phyloP scores from a whole-genome alignment of 768 basidiomycete species.

The Melanogaster broomeanus region DNA sequence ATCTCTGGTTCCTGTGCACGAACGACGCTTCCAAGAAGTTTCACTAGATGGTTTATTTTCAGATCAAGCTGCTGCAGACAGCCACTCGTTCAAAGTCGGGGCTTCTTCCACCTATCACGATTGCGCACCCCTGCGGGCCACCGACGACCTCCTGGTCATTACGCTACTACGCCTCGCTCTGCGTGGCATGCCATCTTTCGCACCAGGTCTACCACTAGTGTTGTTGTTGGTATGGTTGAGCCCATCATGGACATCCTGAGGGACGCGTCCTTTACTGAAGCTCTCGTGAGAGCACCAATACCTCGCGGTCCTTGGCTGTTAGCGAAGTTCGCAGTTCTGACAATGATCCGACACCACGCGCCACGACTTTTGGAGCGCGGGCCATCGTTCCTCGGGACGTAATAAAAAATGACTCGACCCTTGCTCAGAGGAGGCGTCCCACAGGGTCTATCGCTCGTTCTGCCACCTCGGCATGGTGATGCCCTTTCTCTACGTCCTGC shows the following conservation, averaged over 20 bases:
- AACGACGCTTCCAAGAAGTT: slow-evolving; percentile 21
- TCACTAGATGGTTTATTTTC: slow-evolving; percentile 10
- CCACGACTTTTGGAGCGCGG: slow-evolving; percentile 15
- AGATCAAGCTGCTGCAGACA: slow-evolving; percentile 1
- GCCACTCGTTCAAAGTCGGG: not conserved
- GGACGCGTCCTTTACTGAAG: not conserved
- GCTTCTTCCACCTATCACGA: slow-evolving; percentile 10
- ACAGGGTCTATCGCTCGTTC: slow-evolving; percentile 12
- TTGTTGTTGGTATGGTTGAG: slow-evolving; percentile 2
- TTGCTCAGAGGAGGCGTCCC: slow-evolving; percentile 7
- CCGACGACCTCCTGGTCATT: slow-evolving; percentile 1
- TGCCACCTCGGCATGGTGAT: slow-evolving; percentile 9
- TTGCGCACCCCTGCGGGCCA: not conserved
- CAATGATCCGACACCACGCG: slow-evolving; percentile 29
- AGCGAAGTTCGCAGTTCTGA: slow-evolving; percentile 9
- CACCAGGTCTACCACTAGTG: slow-evolving; percentile 3
- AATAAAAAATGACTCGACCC: not conserved
- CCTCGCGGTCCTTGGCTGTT: slow-evolving; percentile 5
- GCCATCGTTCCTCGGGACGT: not conserved
- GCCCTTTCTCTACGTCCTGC: slow-evolving; percentile 16
- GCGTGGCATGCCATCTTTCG: slow-evolving; percentile 7
- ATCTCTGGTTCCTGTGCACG: slow-evolving; percentile 27
- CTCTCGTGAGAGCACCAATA: slow-evolving; percentile 5
- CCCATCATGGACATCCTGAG: not conserved
- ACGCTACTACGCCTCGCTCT: slow-evolving; percentile 1